These are phyloP conservation scores for Phytophthora pistaciae DNA, from an alignment of 352 stramenopile species.

Conservation along the genomic window DNA sequence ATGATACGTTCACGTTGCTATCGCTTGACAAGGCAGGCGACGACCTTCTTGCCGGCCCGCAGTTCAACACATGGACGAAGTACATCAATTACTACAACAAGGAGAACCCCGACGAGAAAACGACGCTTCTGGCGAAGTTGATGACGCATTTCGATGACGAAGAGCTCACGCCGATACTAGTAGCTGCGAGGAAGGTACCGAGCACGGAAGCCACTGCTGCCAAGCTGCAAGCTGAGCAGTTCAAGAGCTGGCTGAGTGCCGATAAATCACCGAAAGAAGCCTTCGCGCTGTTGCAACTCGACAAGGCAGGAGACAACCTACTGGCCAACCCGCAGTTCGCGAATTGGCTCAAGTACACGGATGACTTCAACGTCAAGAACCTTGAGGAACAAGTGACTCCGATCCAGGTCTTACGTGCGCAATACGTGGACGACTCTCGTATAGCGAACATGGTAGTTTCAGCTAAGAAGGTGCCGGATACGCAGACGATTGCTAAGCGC, in stretches of 20 bases:
- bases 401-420: neutral
- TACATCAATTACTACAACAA: constrained; percentile 10
- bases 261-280: constrained; percentile 1
- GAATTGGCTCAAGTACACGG: constrained; percentile 21
- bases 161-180: neutral
- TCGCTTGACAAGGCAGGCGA: constrained; percentile 5
- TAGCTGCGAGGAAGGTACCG: neutral
- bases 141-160: neutral
- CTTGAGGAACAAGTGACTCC: neutral
- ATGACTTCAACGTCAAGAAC: constrained; percentile 2
- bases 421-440: neutral
- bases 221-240: constrained; percentile 4
- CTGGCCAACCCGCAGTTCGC: constrained; percentile 6
- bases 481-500: neutral
- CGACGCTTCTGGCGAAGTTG: neutral
- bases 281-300: constrained; percentile 18
- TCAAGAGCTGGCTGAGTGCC: neutral
- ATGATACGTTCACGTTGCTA: neutral
- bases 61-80: constrained; percentile 11
- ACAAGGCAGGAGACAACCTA: neutral
- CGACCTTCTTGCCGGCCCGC: neutral
- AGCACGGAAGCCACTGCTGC: constrained; percentile 3
- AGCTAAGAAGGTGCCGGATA: neutral
- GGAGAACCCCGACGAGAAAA: neutral
- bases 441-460: neutral